Percentiles rank a stretch among this genome's conserved stretches.
Evolutionary conservation across 1,284 basidiomycete genomes (phyloP).

Genomic region (Boletus sp.): DNA sequence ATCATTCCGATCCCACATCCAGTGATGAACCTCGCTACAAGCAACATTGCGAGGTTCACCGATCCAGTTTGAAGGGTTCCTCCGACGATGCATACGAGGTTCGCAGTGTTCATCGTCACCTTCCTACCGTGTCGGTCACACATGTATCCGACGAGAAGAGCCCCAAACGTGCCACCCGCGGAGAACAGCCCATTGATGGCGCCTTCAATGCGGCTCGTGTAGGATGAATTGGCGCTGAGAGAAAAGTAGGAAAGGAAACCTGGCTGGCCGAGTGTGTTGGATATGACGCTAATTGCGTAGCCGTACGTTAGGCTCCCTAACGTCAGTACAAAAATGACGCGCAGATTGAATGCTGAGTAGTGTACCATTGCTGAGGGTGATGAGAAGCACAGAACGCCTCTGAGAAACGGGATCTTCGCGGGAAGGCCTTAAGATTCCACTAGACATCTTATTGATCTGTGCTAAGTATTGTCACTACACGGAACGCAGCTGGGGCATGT

Average conservation of each 20-base stretch:
- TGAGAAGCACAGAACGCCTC: background rate
- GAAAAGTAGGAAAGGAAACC: background rate
- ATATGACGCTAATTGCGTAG: background rate
- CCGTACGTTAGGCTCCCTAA: background rate
- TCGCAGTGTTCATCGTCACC: background rate
- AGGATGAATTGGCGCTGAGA: background rate
- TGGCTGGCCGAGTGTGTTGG: background rate
- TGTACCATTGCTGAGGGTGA: background rate
- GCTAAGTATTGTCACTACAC: background rate
- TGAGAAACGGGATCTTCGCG: background rate
- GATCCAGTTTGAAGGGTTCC: background rate
- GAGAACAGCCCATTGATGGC: background rate
- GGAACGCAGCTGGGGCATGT: background rate
- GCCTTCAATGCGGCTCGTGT: background rate
- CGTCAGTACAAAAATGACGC: background rate
- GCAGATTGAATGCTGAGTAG: background rate
- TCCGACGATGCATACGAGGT: background rate
- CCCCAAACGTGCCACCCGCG: background rate
- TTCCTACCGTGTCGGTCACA: background rate
- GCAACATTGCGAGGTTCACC: background rate
- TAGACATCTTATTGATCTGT: background rate
- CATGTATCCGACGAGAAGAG: background rate
- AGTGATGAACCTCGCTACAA: background rate
- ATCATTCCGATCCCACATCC: background rate
- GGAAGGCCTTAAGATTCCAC: background rate